Percentiles rank a stretch among this genome's conserved stretches.
phyloP scores from a whole-genome alignment of 345 rosid genomes.

The Eucalyptus marginata region DNA sequence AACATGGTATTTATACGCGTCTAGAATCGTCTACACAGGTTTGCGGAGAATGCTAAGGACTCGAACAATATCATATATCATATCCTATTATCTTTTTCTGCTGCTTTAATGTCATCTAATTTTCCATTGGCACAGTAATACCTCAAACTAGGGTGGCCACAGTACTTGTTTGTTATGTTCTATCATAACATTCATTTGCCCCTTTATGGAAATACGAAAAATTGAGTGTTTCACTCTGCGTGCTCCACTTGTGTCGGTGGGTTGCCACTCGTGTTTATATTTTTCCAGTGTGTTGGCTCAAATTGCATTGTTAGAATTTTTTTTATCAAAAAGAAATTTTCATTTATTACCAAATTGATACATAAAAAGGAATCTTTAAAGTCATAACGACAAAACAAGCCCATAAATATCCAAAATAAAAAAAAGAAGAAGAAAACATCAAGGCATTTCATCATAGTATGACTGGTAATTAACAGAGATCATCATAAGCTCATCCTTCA shows the following conservation, averaged over 20 bases:
- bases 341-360: too few relatives aligned
- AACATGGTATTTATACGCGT: not conserved
- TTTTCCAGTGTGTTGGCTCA: not conserved
- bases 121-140: not conserved
- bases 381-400: too few relatives aligned
- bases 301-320: not conserved
- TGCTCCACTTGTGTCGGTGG: not conserved
- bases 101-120: not conserved
- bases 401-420: too few relatives aligned
- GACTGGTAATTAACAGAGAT: too few relatives aligned
- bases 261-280: not conserved
- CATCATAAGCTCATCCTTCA: too few relatives aligned
- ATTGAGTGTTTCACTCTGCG: not conserved
- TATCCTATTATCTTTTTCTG: not conserved
- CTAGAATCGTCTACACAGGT: not conserved
- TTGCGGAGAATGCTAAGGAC: not conserved
- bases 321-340: too few relatives aligned
- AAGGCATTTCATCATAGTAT: too few relatives aligned
- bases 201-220: not conserved
- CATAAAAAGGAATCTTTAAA: too few relatives aligned
- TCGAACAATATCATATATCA: not conserved
- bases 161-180: not conserved
- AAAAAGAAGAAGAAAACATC: accelerated
- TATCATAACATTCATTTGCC: not conserved
- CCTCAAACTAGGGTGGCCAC: not conserved